phyloP scores from a whole-genome alignment of 305 asterid genomes.

The Plantago lanceolata region DNA sequence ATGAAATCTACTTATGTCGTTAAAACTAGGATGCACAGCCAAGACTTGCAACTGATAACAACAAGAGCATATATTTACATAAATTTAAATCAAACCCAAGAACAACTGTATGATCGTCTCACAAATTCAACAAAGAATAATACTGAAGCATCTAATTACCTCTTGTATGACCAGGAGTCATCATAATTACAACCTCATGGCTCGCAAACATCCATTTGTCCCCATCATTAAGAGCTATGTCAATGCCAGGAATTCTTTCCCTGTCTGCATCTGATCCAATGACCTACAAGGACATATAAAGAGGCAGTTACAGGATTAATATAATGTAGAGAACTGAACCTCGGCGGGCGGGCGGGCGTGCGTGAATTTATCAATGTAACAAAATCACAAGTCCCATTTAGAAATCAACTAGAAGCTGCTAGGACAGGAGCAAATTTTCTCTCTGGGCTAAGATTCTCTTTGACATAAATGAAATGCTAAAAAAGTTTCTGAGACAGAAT shows the following conservation, averaged over 20 bases:
- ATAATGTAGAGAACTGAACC: slow-evolving; percentile 15
- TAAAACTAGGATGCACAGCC: not conserved
- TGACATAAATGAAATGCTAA: slow-evolving; percentile 7
- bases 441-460: not conserved
- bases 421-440: not conserved
- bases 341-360: not conserved
- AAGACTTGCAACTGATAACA: not conserved
- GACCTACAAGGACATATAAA: slow-evolving; percentile 44
- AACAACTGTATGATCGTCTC: slow-evolving; percentile 8
- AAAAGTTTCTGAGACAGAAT: not conserved
- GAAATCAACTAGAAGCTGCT: not conserved
- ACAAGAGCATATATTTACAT: slow-evolving; percentile 3
- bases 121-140: slow-evolving; percentile 15
- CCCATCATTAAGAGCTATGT: slow-evolving; percentile 75
- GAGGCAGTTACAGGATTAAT: slow-evolving; percentile 14
- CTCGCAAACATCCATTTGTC: slow-evolving; percentile 99
- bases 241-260: slow-evolving; percentile 95
- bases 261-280: slow-evolving; percentile 74
- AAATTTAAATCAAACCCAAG: slow-evolving; percentile 18
- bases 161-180: slow-evolving; percentile 92
- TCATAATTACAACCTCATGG: slow-evolving; percentile 83
- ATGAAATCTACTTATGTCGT: not conserved
- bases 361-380: not conserved
- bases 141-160: slow-evolving; percentile 32
- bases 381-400: not conserved